phyloP scores from a whole-genome alignment of 1,139 yeast genomes.

The Yamadazyma sp. region DNA sequence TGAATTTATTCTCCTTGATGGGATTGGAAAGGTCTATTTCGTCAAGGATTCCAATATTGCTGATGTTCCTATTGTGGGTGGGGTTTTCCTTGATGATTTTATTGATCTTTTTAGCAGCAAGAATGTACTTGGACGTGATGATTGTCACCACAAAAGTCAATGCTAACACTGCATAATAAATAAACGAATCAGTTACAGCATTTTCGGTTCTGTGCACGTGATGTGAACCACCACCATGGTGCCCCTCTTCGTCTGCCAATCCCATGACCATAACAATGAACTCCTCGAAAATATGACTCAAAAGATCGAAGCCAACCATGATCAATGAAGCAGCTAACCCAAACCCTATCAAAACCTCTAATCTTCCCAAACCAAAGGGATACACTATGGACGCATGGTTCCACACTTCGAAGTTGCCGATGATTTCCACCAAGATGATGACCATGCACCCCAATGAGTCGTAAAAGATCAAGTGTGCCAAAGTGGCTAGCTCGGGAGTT shows the following conservation, averaged over 20 bases:
- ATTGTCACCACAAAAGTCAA: conserved; percentile 32
- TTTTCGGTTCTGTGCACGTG: conserved; percentile 52
- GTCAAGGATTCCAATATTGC: conserved; percentile 14
- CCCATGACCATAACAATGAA: conserved; percentile 51
- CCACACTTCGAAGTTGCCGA: conserved; percentile 94
- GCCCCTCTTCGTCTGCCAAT: conserved; percentile 31
- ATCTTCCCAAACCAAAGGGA: conserved; percentile 89
- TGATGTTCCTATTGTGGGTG: conserved; percentile 14
- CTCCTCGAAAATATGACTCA: conserved; percentile 84
- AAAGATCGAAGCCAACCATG: conserved; percentile 87
- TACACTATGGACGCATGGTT: conserved; percentile 74
- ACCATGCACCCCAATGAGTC: conserved; percentile 80
- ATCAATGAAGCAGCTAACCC: conserved; percentile 81
- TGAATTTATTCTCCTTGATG: conserved; percentile 7
- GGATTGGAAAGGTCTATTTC: conserved; percentile 7
- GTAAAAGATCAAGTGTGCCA: conserved; percentile 84
- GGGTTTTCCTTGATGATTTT: conserved; percentile 27
- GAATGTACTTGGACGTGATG: conserved; percentile 36
- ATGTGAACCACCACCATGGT: conserved; percentile 40
- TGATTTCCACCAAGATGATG: conserved; percentile 69
- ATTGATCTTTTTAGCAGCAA: conserved; percentile 34
- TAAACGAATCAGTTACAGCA: conserved; percentile 12
- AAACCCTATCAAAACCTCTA: conserved; percentile 85
- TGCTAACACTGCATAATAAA: conserved; percentile 29
- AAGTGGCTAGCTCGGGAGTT: conserved; percentile 66